Conservation (phyloP, 441 rosid species). For the Populus hybrid region DNA sequence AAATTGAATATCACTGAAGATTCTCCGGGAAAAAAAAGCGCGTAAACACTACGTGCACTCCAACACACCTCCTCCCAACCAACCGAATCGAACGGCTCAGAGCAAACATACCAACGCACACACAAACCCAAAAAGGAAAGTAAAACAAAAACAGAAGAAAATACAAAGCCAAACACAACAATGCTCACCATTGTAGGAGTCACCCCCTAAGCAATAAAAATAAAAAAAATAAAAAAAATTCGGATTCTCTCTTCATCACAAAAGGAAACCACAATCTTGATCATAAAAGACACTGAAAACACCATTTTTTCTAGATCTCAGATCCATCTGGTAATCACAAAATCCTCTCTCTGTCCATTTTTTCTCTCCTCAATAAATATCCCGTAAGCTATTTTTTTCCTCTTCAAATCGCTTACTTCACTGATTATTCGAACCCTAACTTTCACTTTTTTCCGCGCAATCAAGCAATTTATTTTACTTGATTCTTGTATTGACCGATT, state of each 20-base stretch:
- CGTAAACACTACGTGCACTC: background rate
- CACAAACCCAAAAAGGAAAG: background rate
- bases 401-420: background rate
- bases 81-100: slow-evolving; percentile 7
- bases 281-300: background rate
- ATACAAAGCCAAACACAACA: background rate
- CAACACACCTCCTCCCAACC: background rate
- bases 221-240: background rate
- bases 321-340: slow-evolving; percentile 11
- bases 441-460: background rate
- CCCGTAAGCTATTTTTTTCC: background rate
- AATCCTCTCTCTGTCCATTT: background rate
- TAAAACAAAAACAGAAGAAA: slow-evolving; percentile 7
- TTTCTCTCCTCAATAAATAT: background rate
- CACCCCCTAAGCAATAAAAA: background rate
- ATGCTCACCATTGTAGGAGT: slow-evolving; percentile 9
- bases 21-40: background rate
- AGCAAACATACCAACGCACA: background rate
- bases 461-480: background rate
- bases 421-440: background rate
- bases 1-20: background rate
- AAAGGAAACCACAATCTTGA: background rate
- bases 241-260: slow-evolving; percentile 11
- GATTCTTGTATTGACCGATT: background rate
- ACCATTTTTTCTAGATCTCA: slow-evolving; percentile 17